phyloP scores from a whole-genome alignment of 169 alveolate species.

The Babesia gibsoni region DNA sequence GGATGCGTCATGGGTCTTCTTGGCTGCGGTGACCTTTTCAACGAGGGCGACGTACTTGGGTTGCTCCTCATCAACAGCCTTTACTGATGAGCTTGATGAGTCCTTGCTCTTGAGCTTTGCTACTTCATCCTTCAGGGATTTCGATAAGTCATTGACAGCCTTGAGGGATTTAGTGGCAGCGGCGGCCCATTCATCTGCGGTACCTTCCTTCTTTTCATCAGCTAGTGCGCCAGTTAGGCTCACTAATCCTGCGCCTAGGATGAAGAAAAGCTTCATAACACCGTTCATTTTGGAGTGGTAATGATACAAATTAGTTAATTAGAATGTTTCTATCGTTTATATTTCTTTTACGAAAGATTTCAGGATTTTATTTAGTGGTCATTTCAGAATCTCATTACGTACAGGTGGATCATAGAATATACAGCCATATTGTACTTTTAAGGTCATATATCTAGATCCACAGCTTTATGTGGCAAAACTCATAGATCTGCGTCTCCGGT shows the following conservation, averaged over 20 bases:
- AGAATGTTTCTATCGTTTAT: neutral
- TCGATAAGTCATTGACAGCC: neutral
- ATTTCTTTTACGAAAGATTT: too few species aligned
- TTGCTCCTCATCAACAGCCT: neutral
- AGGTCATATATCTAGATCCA: too few species aligned
- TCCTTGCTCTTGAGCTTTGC: neutral
- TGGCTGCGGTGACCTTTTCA: neutral
- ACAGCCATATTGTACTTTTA: too few species aligned
- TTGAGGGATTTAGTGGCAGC: neutral
- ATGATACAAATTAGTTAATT: too few species aligned
- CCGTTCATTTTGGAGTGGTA: slow-evolving; percentile 14
- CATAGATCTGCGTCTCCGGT: too few species aligned
- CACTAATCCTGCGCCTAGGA: slow-evolving; percentile 19
- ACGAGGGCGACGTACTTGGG: neutral
- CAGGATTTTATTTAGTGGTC: too few species aligned
- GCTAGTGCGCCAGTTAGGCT: neutral
- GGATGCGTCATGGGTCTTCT: neutral
- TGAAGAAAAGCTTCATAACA: neutral
- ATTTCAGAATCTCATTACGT: too few species aligned
- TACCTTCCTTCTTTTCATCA: neutral
- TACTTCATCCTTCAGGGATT: neutral
- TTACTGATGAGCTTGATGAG: neutral
- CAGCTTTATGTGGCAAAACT: too few species aligned
- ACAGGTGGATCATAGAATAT: too few species aligned
- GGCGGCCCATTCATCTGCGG: slow-evolving; percentile 8